A percentile compares a stretch with the other conserved stretches of the same genome.
Conservation (phyloP, 257 asterid species). For the Nicotiana obtusifolia region DNA sequence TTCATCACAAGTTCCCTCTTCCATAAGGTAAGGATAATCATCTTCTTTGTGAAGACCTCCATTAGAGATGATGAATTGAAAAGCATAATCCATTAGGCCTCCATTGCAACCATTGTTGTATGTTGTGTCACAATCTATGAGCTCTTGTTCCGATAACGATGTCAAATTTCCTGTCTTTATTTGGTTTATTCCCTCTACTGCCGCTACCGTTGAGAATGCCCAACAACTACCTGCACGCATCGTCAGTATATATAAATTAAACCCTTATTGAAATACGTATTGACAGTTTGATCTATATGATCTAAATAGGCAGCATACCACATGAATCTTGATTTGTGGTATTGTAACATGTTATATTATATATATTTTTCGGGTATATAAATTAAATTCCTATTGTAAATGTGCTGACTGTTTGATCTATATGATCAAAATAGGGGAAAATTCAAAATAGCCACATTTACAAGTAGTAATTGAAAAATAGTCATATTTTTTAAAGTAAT, state of each 20-base stretch:
- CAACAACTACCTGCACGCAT: constrained; percentile 6
- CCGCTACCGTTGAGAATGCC: constrained; percentile 20
- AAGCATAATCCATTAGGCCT: constrained; percentile 39
- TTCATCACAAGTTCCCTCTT: constrained; percentile 35
- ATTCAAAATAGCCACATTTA: too few species aligned
- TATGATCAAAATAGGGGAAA: neutral
- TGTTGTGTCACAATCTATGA: constrained; percentile 34
- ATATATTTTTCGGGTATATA: too few species aligned
- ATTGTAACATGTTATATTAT: too few species aligned
- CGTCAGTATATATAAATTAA: too few species aligned
- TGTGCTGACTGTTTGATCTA: too few species aligned
- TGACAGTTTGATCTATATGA: too few species aligned
- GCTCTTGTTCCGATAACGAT: constrained; percentile 36
- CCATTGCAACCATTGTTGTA: constrained; percentile 37
- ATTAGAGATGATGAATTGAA: constrained; percentile 23
- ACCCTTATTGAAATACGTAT: too few species aligned
- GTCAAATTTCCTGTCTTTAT: constrained; percentile 16
- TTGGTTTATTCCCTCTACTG: constrained; percentile 21
- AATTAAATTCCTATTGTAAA: too few species aligned
- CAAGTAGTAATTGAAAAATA: too few species aligned
- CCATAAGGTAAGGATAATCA: constrained; percentile 37
- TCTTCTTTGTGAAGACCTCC: constrained; percentile 41
- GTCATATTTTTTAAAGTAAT: too few species aligned
- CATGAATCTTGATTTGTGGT: too few species aligned
- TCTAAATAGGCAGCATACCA: too few species aligned